phyloP scores from a whole-genome alignment of 2,329 filamentous ascomycete genomes.

The Mycosphaerelloides madeirae region DNA sequence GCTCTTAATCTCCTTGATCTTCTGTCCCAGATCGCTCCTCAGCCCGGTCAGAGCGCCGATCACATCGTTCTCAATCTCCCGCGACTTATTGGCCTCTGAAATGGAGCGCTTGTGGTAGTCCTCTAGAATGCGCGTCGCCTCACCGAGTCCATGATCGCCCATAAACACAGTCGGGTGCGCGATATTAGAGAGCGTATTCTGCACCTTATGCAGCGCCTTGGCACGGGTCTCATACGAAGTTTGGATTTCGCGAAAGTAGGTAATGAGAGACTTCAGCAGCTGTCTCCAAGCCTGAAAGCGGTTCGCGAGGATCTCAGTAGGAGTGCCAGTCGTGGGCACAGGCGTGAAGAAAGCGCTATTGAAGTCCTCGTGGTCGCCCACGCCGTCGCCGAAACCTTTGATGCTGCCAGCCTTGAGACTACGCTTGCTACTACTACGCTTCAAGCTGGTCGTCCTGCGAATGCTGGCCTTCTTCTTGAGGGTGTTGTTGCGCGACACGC shows the following conservation, averaged over 20 bases:
- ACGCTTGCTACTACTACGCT: constrained; percentile 72
- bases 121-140: constrained; percentile 75
- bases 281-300: constrained; percentile 96
- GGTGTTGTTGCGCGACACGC: constrained; percentile 62
- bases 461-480: constrained; percentile 85
- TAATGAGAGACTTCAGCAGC: constrained; percentile 86
- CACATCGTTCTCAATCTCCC: constrained; percentile 86
- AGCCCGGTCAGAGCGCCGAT: constrained; percentile 81
- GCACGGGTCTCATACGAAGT: constrained; percentile 79
- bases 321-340: constrained; percentile 78
- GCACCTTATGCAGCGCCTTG: constrained; percentile 76
- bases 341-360: constrained; percentile 87
- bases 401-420: constrained; percentile 85
- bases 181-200: constrained; percentile 78
- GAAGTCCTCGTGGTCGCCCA: constrained; percentile 58
- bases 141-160: constrained; percentile 74
- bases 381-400: constrained; percentile 59
- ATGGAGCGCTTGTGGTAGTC: constrained; percentile 78
- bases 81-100: constrained; percentile 78
- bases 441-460: constrained; percentile 67
- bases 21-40: constrained; percentile 82
- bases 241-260: constrained; percentile 90
- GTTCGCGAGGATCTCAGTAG: constrained; percentile 80
- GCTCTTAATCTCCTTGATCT: constrained; percentile 97
- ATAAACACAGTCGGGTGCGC: constrained; percentile 71